phyloP scores from a whole-genome alignment of 129 eudicot genomes.

The Chrysanthemum seticuspe region DNA sequence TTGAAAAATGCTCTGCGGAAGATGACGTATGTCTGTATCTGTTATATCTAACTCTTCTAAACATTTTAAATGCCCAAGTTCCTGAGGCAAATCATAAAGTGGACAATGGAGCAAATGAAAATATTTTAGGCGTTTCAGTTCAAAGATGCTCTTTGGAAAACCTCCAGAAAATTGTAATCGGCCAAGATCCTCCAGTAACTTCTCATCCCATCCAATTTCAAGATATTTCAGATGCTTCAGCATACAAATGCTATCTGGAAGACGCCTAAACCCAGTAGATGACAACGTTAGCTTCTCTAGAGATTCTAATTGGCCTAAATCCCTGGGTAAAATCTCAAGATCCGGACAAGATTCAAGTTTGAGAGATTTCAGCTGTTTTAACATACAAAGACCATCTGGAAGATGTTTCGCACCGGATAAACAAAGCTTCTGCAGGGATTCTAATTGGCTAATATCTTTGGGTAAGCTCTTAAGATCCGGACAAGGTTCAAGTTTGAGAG shows the following conservation, averaged over 20 bases:
- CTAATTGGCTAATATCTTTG: neutral
- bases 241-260: too few species aligned
- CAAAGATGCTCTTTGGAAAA: constrained; percentile 1
- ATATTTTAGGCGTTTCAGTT: neutral
- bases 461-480: neutral
- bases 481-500: neutral
- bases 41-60: constrained; percentile 7
- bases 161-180: constrained; percentile 2
- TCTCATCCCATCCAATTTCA: too few species aligned
- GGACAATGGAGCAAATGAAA: neutral
- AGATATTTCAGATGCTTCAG: too few species aligned
- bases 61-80: constrained; percentile 9
- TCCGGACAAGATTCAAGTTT: neutral
- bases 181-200: neutral
- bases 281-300: too few species aligned
- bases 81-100: constrained; percentile 15
- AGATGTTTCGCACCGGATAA: neutral
- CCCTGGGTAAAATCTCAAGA: neutral
- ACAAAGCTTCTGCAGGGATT: neutral
- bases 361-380: neutral
- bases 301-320: too few species aligned
- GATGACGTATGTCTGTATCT: too few species aligned
- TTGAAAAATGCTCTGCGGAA: too few species aligned
- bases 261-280: too few species aligned
- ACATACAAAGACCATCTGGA: neutral